A percentile compares a stretch with the other conserved stretches of the same genome.
Conservation (phyloP, 140 eudicot genomes). For the Oenanthe javanica region DNA sequence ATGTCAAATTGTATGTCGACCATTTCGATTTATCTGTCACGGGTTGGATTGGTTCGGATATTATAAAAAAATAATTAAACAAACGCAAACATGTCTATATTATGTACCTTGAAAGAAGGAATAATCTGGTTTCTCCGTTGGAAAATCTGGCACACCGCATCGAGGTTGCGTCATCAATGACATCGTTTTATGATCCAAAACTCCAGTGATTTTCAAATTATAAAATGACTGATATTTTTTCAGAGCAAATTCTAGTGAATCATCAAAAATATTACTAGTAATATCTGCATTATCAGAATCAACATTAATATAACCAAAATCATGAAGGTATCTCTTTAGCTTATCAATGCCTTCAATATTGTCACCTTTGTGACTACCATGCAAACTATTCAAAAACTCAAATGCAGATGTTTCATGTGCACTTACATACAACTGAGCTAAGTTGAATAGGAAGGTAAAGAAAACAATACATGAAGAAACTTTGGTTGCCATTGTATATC, state of each 20-base stretch:
- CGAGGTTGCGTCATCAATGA: background rate
- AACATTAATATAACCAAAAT: slow-evolving; percentile 6
- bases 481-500: slow-evolving; percentile 7
- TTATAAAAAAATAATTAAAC: no score
- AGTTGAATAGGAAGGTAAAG: background rate
- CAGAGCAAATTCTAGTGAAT: slow-evolving; percentile 8
- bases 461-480: background rate
- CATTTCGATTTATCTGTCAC: background rate
- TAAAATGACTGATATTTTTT: background rate
- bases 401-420: background rate
- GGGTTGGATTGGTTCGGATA: no score
- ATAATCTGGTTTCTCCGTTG: background rate
- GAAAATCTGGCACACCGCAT: slow-evolving; percentile 13
- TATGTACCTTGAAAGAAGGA: background rate
- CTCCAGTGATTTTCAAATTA: background rate
- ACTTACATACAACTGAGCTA: background rate
- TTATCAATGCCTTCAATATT: slow-evolving; percentile 2
- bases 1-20: background rate
- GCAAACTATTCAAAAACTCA: slow-evolving; percentile 7
- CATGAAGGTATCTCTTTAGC: slow-evolving; percentile 16
- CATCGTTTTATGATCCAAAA: background rate
- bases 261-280: slow-evolving; percentile 5
- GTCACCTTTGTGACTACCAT: slow-evolving; percentile 18
- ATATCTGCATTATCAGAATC: background rate
- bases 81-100: no score